A percentile compares a stretch with the other conserved stretches of the same genome.
These are phyloP conservation scores for Fusarium acutatum DNA, from an alignment of 2,329 filamentous ascomycete genomes.

Conservation along the genomic window DNA sequence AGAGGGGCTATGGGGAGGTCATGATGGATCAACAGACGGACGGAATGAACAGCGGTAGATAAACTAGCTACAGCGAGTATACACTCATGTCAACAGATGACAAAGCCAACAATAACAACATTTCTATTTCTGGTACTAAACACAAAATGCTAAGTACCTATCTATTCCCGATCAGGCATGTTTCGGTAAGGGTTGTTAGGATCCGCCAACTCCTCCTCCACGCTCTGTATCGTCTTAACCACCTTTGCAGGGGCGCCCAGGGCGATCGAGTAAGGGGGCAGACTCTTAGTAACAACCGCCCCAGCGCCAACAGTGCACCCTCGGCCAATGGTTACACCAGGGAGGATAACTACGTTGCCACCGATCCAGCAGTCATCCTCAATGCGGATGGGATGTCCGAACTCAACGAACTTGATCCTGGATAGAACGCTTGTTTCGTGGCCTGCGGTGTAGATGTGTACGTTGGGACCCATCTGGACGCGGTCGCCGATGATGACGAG, in stretches of 20 bases:
- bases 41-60: rapidly evolving
- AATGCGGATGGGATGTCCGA: slow-evolving; percentile 56
- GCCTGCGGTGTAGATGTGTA: slow-evolving; percentile 74
- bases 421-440: slow-evolving; percentile 72
- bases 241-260: slow-evolving; percentile 59
- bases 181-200: slow-evolving; percentile 38
- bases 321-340: slow-evolving; percentile 61
- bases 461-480: slow-evolving; percentile 76
- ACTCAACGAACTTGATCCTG: slow-evolving; percentile 58
- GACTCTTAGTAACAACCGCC: slow-evolving; percentile 58
- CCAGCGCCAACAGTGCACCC: slow-evolving; percentile 61
- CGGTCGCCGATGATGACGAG: slow-evolving; percentile 74
- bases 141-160: too few relatives aligned
- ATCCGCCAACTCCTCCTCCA: slow-evolving; percentile 43
- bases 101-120: rapidly evolving
- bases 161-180: slow-evolving; percentile 40
- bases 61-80: neutral
- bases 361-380: slow-evolving; percentile 66
- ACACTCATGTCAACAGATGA: neutral
- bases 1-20: neutral
- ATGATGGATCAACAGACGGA: neutral
- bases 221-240: slow-evolving; percentile 55
- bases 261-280: slow-evolving; percentile 59
- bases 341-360: slow-evolving; percentile 58
- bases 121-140: neutral